Base-by-base conservation (phyloP, 306 rosid species). In the Fragaria iinumae region DNA sequence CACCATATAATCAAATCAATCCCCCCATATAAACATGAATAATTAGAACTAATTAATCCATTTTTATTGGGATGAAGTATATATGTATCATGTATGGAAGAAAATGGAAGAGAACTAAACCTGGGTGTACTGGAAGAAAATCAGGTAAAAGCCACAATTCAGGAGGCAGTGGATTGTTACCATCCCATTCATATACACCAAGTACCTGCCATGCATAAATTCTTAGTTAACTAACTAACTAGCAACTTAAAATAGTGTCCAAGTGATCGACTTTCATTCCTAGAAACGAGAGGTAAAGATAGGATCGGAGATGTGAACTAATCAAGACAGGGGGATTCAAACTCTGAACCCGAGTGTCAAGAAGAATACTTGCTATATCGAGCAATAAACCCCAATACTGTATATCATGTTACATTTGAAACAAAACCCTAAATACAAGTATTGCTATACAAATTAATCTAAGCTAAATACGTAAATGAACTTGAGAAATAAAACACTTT, bases 121-220 rank as follows among this genome's bases (percentile, higher is more conserved):
- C 93, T 67, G 97, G 97, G 21, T 92, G 97, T 0, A 86, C 8
- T 4, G 96, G 88, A 49, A 88, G 71, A 74, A 38, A 76, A 82
- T 87, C 83, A 12, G 97, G 97, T 69, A 92, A 84, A 62, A 92
- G 77, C 97, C 96, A 92, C 38, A 74, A 16, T 56, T 92, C 96
- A 1, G 97, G 97, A 0, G 86, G 89, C 27, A 90, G 80, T 20
- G 96, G 86, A 69, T 92, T 90, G 71, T 84, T 63, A 4, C 97
- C 97, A 2, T 76, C 81, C 97, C 96, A 92, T 55, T 92, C 96
- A 8, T 87, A 92, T 25, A 92, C 92, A 4, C 96, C 97, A 73
- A 90, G 88, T 36, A 90, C 81, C 94, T 88, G 41, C 41, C 53
- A 47, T 17, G 10, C 14, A 16, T 20, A 9, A 11, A 44, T 70